Conservation (phyloP, 805 yeast genomes). For the Metschnikowia shivogae region DNA sequence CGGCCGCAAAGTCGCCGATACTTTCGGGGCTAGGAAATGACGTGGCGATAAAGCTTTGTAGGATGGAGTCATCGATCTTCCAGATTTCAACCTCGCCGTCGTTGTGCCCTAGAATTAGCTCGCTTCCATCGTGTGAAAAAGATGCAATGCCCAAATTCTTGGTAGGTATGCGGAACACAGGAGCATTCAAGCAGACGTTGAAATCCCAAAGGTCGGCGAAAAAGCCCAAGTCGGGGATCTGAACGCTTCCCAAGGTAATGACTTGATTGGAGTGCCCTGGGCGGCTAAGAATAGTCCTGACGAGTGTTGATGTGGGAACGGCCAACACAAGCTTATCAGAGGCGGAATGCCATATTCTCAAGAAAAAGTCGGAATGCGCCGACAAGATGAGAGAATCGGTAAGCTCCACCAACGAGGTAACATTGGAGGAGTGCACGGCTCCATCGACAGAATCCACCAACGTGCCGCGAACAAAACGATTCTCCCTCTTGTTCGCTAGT, state of each 20-base stretch:
- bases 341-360: slow-evolving; percentile 13
- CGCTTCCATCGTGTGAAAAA: slow-evolving; percentile 12
- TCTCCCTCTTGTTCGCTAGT: slow-evolving; percentile 10
- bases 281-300: slow-evolving; percentile 8
- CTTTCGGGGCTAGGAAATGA: not conserved
- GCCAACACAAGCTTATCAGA: slow-evolving; percentile 4
- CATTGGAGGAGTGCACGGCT: slow-evolving; percentile 3
- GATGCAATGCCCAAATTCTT: slow-evolving; percentile 9
- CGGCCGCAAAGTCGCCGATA: not conserved
- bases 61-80: slow-evolving; percentile 13
- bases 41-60: not conserved
- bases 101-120: slow-evolving; percentile 11
- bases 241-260: slow-evolving; percentile 12
- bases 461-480: not conserved
- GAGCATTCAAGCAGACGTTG: slow-evolving; percentile 8
- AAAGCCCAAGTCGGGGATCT: slow-evolving; percentile 10
- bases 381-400: slow-evolving; percentile 9
- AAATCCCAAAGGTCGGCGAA: slow-evolving; percentile 18
- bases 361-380: slow-evolving; percentile 16
- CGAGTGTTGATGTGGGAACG: slow-evolving; percentile 14
- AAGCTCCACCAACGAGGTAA: slow-evolving; percentile 10
- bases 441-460: not conserved
- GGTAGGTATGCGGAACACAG: slow-evolving; percentile 11
- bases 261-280: slow-evolving; percentile 13
- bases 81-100: slow-evolving; percentile 14